Evolutionary conservation across 345 rosid species (phyloP).

Genomic region (Lenwebbia sp.): DNA sequence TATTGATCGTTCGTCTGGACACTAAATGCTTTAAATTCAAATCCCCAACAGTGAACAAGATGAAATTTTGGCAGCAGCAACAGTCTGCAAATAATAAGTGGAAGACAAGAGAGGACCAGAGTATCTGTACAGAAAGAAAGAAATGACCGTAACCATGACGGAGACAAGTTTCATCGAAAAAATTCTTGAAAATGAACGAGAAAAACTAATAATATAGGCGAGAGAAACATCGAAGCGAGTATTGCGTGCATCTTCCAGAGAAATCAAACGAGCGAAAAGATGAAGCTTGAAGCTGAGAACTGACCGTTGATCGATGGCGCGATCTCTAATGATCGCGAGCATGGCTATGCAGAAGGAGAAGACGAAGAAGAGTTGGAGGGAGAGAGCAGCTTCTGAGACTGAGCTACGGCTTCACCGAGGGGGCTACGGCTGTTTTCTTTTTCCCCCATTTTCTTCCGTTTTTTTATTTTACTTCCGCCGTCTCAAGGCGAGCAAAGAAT

Average conservation of each 20-base stretch:
- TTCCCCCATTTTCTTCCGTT: neutral
- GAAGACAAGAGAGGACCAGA: neutral
- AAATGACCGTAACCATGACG: neutral
- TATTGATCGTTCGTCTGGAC: constrained; percentile 21
- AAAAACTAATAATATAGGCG: neutral
- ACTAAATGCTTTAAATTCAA: constrained; percentile 33
- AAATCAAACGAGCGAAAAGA: constrained; percentile 7
- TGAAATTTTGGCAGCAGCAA: neutral
- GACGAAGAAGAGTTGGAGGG: neutral
- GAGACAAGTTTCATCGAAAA: neutral
- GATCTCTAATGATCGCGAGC: neutral
- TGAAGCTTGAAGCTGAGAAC: neutral
- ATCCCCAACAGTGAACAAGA: neutral
- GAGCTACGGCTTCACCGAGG: neutral
- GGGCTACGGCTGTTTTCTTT: neutral
- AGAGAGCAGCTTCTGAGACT: neutral
- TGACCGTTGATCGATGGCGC: neutral
- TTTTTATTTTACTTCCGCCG: neutral
- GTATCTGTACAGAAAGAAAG: constrained; percentile 27
- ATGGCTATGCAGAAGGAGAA: neutral
- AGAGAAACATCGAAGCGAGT: neutral
- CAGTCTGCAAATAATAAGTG: neutral
- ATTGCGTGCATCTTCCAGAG: neutral
- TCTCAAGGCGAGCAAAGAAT: neutral
- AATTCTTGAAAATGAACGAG: neutral